Conservation (phyloP, 306 rosid species). For the Trifolium repens region DNA sequence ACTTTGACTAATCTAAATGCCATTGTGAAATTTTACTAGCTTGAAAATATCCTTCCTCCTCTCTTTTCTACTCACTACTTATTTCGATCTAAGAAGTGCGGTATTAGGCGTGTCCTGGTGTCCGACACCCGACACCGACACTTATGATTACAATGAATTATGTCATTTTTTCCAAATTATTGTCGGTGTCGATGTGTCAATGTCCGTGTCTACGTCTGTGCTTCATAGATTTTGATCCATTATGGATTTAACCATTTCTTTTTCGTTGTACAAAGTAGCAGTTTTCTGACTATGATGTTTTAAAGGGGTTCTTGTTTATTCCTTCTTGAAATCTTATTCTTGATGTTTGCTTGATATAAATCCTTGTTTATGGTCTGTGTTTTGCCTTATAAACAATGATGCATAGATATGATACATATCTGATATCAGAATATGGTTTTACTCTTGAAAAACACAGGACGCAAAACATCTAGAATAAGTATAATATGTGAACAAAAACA, state of each 20-base stretch:
- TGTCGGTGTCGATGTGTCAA: no score
- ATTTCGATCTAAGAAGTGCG: neutral
- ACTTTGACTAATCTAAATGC: conserved; percentile 17
- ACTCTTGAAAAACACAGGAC: neutral
- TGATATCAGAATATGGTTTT: neutral
- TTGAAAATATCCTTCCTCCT: conserved; percentile 16
- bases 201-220: no score
- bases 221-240: neutral
- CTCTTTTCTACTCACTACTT: neutral
- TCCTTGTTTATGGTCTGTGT: neutral
- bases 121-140: no score
- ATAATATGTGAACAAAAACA: neutral
- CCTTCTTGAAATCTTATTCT: neutral
- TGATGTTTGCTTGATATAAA: neutral
- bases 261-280: neutral
- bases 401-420: no score
- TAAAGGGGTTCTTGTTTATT: neutral
- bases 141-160: no score
- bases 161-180: no score
- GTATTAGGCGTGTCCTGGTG: no score
- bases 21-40: conserved; percentile 16
- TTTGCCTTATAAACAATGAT: neutral
- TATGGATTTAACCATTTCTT: neutral
- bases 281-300: conserved; percentile 19
- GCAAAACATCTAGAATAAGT: neutral